Evolutionary conservation across 768 basidiomycete genomes (phyloP).

Genomic region (Suillus bovinus): DNA sequence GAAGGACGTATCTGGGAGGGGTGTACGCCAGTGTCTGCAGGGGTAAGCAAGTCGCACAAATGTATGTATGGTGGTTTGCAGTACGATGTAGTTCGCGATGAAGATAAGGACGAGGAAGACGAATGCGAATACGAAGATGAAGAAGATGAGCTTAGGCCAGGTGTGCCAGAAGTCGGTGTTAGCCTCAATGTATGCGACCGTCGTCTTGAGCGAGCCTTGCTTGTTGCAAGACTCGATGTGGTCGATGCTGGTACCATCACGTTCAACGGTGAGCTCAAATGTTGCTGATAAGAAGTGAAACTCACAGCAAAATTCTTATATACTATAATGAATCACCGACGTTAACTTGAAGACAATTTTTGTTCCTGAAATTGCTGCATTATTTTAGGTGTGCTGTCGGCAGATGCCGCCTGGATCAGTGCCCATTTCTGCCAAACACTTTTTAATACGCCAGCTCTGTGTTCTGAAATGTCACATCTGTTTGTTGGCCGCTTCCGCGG

Average conservation of each 20-base stretch:
- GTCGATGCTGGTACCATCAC: background rate
- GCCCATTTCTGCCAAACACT: no score
- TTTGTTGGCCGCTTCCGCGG: background rate
- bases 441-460: no score
- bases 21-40: constrained; percentile 5
- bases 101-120: background rate
- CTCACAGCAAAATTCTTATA: background rate
- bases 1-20: background rate
- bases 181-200: constrained; percentile 10
- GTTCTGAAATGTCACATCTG: background rate
- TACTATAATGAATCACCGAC: no score
- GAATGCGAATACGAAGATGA: background rate
- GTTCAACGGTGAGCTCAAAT: background rate
- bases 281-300: constrained; percentile 1
- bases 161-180: constrained; percentile 1
- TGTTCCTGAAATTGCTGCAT: background rate
- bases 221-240: background rate
- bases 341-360: background rate
- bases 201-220: constrained; percentile 9
- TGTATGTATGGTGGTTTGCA: constrained; percentile 5
- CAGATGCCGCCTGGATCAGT: background rate
- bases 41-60: constrained; percentile 9
- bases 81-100: background rate
- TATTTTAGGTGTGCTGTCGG: background rate
- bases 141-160: constrained; percentile 3